These are phyloP conservation scores for Podosphaera xanthii DNA, from an alignment of 2,329 filamentous ascomycete genomes.

Conservation along the genomic window DNA sequence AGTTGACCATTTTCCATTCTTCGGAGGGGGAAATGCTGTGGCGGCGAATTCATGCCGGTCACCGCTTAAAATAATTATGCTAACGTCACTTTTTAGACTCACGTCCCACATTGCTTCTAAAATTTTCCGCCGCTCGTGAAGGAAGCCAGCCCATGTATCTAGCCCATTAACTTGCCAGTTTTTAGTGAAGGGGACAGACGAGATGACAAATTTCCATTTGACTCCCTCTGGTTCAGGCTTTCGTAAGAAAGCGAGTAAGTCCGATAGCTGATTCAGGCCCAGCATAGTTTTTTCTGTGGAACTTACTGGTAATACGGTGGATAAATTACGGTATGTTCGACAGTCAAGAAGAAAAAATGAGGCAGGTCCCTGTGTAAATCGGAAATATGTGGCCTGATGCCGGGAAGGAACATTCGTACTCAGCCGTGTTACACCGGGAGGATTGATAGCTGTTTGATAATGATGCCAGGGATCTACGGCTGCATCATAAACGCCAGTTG, in stretches of 20 bases:
- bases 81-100: constrained; percentile 42
- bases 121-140: constrained; percentile 53
- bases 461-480: constrained; percentile 42
- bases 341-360: constrained; percentile 93
- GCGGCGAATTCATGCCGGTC: constrained; percentile 96
- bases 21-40: constrained; percentile 49
- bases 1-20: constrained; percentile 35
- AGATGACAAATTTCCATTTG: constrained; percentile 82
- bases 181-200: constrained; percentile 85
- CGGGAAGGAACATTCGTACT: constrained; percentile 19
- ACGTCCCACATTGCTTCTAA: constrained; percentile 87
- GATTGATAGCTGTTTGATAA: constrained; percentile 72
- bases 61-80: constrained; percentile 67
- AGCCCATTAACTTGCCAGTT: constrained; percentile 79
- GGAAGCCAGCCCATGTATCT: constrained; percentile 89
- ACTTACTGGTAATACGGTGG: constrained; percentile 34
- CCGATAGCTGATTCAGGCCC: constrained; percentile 52
- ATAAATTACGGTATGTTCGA: constrained; percentile 56
- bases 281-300: constrained; percentile 65
- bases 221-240: constrained; percentile 53
- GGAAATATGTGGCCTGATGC: constrained; percentile 56
- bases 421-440: constrained; percentile 38
- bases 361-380: constrained; percentile 73
- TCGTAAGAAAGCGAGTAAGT: constrained; percentile 56
- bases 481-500: constrained; percentile 45